phyloP scores from a whole-genome alignment of 75 land plant species.

The Sequoia sempervirens region DNA sequence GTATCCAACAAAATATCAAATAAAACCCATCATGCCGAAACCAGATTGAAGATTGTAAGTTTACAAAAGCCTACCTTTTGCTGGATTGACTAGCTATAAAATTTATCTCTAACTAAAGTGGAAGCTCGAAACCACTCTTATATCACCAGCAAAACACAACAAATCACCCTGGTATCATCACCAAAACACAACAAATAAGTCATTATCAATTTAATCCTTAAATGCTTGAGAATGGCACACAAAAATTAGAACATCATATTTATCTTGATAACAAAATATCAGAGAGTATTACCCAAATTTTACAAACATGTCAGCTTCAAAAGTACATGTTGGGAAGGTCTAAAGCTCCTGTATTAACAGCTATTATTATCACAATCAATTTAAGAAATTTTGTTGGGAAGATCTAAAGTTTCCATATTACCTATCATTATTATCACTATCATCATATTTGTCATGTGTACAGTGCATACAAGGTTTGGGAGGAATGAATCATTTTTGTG shows the following conservation, averaged over 20 bases:
- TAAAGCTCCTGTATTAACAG: not conserved
- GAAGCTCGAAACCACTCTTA: not conserved
- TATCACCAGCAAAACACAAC: slow-evolving; percentile 1
- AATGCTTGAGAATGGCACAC: not conserved
- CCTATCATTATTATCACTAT: too few species aligned
- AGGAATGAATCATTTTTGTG: too few species aligned
- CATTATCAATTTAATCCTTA: not conserved
- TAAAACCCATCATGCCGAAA: not conserved
- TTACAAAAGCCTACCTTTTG: not conserved
- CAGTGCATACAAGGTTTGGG: too few species aligned
- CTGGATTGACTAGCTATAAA: slow-evolving; percentile 1
- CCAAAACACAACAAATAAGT: not conserved
- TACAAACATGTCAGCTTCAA: not conserved
- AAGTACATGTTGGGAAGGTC: not conserved
- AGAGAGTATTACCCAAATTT: not conserved
- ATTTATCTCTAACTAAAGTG: not conserved
- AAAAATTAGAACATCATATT: not conserved
- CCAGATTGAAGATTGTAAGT: not conserved
- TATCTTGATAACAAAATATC: not conserved
- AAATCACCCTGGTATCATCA: not conserved
- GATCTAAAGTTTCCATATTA: too few species aligned
- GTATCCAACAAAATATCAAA: not conserved
- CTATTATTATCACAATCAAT: not conserved
- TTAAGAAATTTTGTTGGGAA: not conserved
- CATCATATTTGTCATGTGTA: too few species aligned